phyloP scores from a whole-genome alignment of 1,139 yeast species.

The Candida neerlandica region DNA sequence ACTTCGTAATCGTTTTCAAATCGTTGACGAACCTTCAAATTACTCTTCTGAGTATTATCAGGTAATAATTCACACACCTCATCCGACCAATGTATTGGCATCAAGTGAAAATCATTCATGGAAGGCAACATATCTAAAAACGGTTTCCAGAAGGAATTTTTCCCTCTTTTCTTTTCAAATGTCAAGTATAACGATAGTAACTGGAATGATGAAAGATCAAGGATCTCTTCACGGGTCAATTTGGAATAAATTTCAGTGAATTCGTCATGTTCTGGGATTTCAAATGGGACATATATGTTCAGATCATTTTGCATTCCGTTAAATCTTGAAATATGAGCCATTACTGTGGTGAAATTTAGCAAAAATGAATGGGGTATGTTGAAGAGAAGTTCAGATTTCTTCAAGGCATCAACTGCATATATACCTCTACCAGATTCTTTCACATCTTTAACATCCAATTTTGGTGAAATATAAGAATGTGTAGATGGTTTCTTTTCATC shows the following conservation, averaged over 20 bases:
- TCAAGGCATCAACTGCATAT: slow-evolving; percentile 38
- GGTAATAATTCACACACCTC: slow-evolving; percentile 43
- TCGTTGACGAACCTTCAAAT: slow-evolving; percentile 36
- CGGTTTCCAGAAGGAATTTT: slow-evolving; percentile 62
- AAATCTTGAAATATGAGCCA: slow-evolving; percentile 35
- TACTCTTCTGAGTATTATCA: slow-evolving; percentile 31
- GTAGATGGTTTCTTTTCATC: slow-evolving; percentile 26
- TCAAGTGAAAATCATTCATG: slow-evolving; percentile 44
- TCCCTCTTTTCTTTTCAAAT: slow-evolving; percentile 43
- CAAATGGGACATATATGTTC: slow-evolving; percentile 25
- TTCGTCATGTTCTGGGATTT: slow-evolving; percentile 19
- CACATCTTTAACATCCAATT: slow-evolving; percentile 28
- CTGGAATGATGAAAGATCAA: slow-evolving; percentile 48
- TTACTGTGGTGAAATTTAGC: slow-evolving; percentile 61
- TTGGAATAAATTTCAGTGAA: slow-evolving; percentile 35
- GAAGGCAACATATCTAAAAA: slow-evolving; percentile 61
- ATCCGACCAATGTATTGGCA: slow-evolving; percentile 57
- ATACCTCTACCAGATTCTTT: slow-evolving; percentile 66
- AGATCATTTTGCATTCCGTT: slow-evolving; percentile 17
- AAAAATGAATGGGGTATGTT: slow-evolving; percentile 61
- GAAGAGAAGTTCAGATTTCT: slow-evolving; percentile 46
- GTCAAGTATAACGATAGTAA: slow-evolving; percentile 50
- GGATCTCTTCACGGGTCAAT: slow-evolving; percentile 30
- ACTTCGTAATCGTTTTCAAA: slow-evolving; percentile 40
- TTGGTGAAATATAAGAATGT: slow-evolving; percentile 33